Percentiles rank a stretch among this genome's conserved stretches.
These are phyloP conservation scores for Sugiyamaella castrensis DNA, from an alignment of 1,139 yeast genomes.

Conservation along the genomic window DNA sequence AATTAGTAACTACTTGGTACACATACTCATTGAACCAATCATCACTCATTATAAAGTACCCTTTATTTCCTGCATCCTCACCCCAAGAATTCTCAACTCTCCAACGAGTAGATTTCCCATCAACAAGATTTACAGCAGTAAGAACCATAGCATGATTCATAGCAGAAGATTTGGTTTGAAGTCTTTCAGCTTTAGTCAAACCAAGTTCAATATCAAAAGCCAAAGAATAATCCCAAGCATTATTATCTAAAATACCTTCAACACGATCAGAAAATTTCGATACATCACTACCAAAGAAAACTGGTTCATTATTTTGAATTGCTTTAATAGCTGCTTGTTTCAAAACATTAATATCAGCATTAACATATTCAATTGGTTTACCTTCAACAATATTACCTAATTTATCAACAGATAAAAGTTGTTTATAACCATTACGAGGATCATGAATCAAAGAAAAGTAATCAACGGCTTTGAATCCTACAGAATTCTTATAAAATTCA, in stretches of 20 bases:
- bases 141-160: conserved; percentile 73
- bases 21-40: conserved; percentile 67
- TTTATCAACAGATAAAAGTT: conserved; percentile 59
- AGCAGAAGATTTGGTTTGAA: conserved; percentile 54
- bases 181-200: conserved; percentile 52
- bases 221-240: conserved; percentile 54
- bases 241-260: conserved; percentile 54
- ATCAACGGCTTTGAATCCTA: conserved; percentile 46
- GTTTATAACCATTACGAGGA: conserved; percentile 55
- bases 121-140: conserved; percentile 56
- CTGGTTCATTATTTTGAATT: conserved; percentile 60
- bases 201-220: conserved; percentile 54
- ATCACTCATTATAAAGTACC: conserved; percentile 63
- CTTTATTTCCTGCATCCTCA: conserved; percentile 55
- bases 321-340: conserved; percentile 56
- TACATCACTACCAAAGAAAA: conserved; percentile 69
- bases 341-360: conserved; percentile 48
- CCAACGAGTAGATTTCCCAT: conserved; percentile 59
- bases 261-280: conserved; percentile 52
- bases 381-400: conserved; percentile 61
- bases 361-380: conserved; percentile 60
- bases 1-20: conserved; percentile 58
- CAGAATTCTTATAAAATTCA: conserved; percentile 49
- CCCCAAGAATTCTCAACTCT: conserved; percentile 74
- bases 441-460: conserved; percentile 61